A percentile compares a stretch with the other conserved stretches of the same genome.
Conservation (phyloP, 768 basidiomycete species). For the Hygrophoropsis aurantiaca region DNA sequence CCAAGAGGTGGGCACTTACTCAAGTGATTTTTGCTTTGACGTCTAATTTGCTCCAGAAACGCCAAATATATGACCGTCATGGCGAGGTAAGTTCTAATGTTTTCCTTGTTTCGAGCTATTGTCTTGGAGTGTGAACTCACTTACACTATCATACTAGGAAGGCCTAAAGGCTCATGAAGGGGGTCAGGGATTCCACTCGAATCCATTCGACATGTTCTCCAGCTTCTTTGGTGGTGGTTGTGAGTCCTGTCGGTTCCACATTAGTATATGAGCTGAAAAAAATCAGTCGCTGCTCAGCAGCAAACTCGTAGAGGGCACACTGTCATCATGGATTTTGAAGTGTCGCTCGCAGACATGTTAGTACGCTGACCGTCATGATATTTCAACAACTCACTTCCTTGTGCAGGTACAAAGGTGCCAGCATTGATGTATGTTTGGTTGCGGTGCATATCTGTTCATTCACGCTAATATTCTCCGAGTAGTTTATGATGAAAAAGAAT, state of each 20-base stretch:
- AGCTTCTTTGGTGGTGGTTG: constrained; percentile 87
- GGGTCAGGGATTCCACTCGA: constrained; percentile 70
- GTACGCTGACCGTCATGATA: constrained; percentile 19
- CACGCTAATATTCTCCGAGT: not conserved
- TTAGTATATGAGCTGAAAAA: not conserved
- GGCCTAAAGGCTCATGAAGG: constrained; percentile 90
- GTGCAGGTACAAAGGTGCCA: constrained; percentile 76
- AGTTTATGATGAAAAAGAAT: constrained; percentile 93
- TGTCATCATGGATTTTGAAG: constrained; percentile 79
- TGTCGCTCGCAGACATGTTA: constrained; percentile 81
- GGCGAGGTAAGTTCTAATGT: constrained; percentile 61
- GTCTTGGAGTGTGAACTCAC: constrained; percentile 9
- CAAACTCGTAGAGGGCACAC: constrained; percentile 76
- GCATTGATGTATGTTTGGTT: constrained; percentile 67
- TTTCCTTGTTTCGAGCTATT: constrained; percentile 2
- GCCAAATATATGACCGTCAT: constrained; percentile 89
- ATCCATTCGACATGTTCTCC: constrained; percentile 94
- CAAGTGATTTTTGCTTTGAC: constrained; percentile 5
- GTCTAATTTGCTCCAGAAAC: constrained; percentile 67
- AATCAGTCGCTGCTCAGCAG: constrained; percentile 44
- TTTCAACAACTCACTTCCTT: constrained; percentile 6
- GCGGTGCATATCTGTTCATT: constrained; percentile 7
- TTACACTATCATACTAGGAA: constrained; percentile 54
- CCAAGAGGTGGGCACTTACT: constrained; percentile 21
- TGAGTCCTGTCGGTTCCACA: constrained; percentile 35